These are phyloP conservation scores for Anisogramma anomala DNA, from an alignment of 2,329 filamentous ascomycete genomes.

Conservation along the genomic window DNA sequence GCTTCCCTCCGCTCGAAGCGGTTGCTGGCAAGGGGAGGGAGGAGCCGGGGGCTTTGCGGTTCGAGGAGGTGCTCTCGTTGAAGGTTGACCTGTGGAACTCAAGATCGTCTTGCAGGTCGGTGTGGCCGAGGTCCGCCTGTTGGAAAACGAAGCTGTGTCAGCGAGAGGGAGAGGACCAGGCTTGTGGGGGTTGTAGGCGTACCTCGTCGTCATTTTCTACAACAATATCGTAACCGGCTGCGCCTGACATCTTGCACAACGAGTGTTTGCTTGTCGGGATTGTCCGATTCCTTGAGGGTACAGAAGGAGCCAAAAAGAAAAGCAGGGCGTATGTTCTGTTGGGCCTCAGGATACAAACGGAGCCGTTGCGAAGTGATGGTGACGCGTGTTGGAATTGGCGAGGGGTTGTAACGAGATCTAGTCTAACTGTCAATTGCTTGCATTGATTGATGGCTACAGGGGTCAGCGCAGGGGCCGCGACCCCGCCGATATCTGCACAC, in stretches of 20 bases:
- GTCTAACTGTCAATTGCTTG: too few species aligned
- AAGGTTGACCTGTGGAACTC: conserved; percentile 96
- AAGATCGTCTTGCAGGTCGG: conserved; percentile 95
- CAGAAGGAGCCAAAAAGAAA: too few species aligned
- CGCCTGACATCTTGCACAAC: conserved; percentile 51
- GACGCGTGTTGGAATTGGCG: too few species aligned
- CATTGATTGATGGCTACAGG: too few species aligned
- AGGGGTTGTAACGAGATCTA: too few species aligned
- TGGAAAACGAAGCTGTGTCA: conserved; percentile 16
- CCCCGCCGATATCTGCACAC: too few species aligned
- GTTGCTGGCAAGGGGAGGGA: conserved; percentile 47
- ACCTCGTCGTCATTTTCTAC: conserved; percentile 97
- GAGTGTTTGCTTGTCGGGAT: neutral
- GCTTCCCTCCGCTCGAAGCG: conserved; percentile 50
- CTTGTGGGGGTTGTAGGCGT: conserved; percentile 17
- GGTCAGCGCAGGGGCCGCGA: too few species aligned
- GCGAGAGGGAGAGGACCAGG: neutral
- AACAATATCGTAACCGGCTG: conserved; percentile 90
- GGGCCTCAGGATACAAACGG: too few species aligned
- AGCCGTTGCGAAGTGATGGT: too few species aligned
- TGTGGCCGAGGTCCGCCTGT: conserved; percentile 93
- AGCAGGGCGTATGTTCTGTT: too few species aligned
- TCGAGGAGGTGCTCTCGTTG: conserved; percentile 42
- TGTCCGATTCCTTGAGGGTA: too few species aligned
- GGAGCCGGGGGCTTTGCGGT: conserved; percentile 36